Evolutionary conservation across 768 basidiomycete genomes (phyloP), one percentile per base, ranked within the genome.

Genomic region (Gloeophyllum trabeum): DNA sequence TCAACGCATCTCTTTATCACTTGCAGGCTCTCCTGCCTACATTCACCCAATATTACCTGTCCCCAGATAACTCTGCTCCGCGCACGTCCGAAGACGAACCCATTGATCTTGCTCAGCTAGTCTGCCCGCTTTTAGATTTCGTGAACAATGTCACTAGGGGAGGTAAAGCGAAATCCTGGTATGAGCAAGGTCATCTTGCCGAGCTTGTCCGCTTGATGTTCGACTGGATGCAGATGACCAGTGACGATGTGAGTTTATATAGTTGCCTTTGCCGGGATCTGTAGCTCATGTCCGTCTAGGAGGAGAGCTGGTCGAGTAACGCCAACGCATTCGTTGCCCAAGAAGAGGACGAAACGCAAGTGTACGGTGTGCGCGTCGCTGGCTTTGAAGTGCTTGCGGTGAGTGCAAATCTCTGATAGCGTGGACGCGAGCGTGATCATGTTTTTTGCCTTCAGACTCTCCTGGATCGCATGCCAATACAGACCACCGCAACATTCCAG

Each of bases 261-360:
- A 32, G 28, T 32, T 32, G 10, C 16, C 16, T 10, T 32, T 32
- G 10, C 28, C 28, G 28, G 10, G 28, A 32, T 32, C 16, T 10
- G 16, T 10, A 16, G 16, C 10, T 10, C 10, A 28, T 22, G 23
- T 18, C 32, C 7, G 13, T 36, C 10, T 47, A 97, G 91, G 91
- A 92, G 55, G 89, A 92, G 23, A 82, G 77, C 13, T 98, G 94
- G 94, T 75, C 78, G 2, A 75, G 70, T 41, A 85, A 96, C 51
- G 79, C 88, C 3, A 97, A 98, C 50, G 77, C 83, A 3, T 98
- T 98, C 53, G 80, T 98, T 23, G 82, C 84, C 20, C 90, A 98
- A 55, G 93, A 97, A 54, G 90, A 96, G 42, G 94, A 97, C 46
- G 91, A 94, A 47, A 80, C 80, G 1, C 77, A 85, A 41, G 56